phyloP scores from a whole-genome alignment of 139 green algal species.

The Chlorella sp. region DNA sequence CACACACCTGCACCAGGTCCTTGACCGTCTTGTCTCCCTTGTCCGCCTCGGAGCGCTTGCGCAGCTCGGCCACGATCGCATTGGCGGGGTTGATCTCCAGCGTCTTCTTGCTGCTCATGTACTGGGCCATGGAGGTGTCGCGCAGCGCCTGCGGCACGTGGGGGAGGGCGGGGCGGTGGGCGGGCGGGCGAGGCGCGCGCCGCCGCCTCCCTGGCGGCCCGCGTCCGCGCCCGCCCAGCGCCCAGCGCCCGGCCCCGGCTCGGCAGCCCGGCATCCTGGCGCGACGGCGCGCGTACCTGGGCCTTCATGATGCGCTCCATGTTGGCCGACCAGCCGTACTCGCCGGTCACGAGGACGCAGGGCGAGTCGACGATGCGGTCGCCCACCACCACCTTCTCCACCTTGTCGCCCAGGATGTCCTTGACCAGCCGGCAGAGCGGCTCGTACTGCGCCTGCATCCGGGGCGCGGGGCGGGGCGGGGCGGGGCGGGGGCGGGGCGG shows the following conservation, averaged over 20 bases:
- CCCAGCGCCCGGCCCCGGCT: too few species aligned
- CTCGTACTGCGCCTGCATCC: constrained; percentile 83
- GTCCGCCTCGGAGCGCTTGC: constrained; percentile 69
- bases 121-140: constrained; percentile 94
- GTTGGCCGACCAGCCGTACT: constrained; percentile 99
- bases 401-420: constrained; percentile 98
- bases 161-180: too few species aligned
- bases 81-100: constrained; percentile 99
- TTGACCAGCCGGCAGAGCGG: constrained; percentile 94
- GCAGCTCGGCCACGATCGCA: constrained; percentile 89
- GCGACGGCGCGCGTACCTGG: constrained; percentile 48
- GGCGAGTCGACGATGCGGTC: constrained; percentile 98
- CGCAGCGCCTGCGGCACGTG: constrained; percentile 75
- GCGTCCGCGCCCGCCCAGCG: too few species aligned
- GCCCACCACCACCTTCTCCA: constrained; percentile 90
- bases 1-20: constrained; percentile 98
- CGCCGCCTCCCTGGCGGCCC: too few species aligned
- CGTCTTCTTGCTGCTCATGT: constrained; percentile 99
- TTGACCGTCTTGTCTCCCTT: constrained; percentile 99
- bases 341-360: constrained; percentile 98
- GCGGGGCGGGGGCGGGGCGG: neutral
- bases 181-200: too few species aligned
- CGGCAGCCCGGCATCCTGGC: too few species aligned
- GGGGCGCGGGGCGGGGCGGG: neutral
- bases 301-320: constrained; percentile 99